Conservation (phyloP, 495 filamentous ascomycete species). For the Neurospora sublineolata region DNA sequence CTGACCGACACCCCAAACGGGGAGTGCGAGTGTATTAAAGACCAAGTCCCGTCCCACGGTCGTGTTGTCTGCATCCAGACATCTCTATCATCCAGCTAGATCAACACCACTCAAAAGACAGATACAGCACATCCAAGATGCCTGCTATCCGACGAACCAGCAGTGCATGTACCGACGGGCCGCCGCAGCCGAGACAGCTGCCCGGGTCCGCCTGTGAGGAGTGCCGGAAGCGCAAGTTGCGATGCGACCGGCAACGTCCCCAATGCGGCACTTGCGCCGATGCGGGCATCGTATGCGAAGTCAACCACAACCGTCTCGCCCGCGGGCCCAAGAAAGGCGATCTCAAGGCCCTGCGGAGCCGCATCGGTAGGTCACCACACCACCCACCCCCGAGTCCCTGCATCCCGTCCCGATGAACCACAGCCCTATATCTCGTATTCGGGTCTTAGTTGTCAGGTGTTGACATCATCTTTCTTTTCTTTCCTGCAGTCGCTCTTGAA, state of each 20-base stretch:
- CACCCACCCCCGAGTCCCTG: not conserved
- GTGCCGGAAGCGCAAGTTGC: constrained; percentile 37
- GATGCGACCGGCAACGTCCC: constrained; percentile 42
- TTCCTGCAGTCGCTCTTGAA: constrained; percentile 20
- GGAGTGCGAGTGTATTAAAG: not conserved
- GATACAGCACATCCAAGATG: not conserved
- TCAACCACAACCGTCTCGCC: constrained; percentile 33
- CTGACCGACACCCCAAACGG: not conserved
- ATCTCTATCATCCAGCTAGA: not conserved
- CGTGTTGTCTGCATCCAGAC: not conserved
- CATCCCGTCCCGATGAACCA: not conserved
- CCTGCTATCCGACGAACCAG: not conserved
- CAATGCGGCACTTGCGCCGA: constrained; percentile 40
- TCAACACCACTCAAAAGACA: not conserved
- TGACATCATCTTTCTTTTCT: not conserved
- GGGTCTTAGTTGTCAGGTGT: not conserved
- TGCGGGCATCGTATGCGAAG: constrained; percentile 36
- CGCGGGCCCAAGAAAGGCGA: constrained; percentile 45
- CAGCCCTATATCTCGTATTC: not conserved
- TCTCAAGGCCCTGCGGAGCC: constrained; percentile 35
- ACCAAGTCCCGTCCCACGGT: not conserved
- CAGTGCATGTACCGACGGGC: not conserved
- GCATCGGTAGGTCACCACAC: constrained; percentile 30
- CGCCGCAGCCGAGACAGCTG: constrained; percentile 26
- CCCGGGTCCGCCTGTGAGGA: constrained; percentile 37